phyloP scores from a whole-genome alignment of 345 rosid species.

The Iberis pinnata region DNA sequence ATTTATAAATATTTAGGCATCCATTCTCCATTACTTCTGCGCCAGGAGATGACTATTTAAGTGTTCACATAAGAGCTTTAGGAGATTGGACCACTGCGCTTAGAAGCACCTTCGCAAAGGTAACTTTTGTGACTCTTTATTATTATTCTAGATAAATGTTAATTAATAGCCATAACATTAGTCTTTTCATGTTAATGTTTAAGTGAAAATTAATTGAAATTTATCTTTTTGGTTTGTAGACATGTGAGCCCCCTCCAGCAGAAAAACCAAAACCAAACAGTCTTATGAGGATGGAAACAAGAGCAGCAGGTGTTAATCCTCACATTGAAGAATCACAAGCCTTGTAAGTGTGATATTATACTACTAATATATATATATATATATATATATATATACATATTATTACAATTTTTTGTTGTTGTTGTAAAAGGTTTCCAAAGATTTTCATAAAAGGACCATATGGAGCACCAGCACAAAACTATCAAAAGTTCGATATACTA shows the following conservation, averaged over 20 bases:
- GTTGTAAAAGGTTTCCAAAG: constrained; percentile 53
- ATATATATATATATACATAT: too few relatives aligned
- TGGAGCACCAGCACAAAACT: constrained; percentile 95
- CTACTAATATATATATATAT: too few relatives aligned
- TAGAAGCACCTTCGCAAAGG: constrained; percentile 60
- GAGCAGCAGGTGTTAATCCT: constrained; percentile 30
- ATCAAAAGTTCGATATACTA: constrained; percentile 66
- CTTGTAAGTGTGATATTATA: constrained; percentile 31
- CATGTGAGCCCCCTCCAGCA: constrained; percentile 49
- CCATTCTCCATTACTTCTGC: constrained; percentile 98
- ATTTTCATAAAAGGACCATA: constrained; percentile 79
- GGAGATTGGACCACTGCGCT: constrained; percentile 96
- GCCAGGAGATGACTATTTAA: constrained; percentile 74
- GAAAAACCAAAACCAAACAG: constrained; percentile 36
- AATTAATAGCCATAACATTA: neutral
- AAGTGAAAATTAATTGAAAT: neutral
- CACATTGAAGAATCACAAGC: constrained; percentile 44
- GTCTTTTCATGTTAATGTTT: neutral
- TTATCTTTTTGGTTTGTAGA: constrained; percentile 30
- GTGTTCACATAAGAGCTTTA: constrained; percentile 80
- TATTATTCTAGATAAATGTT: neutral
- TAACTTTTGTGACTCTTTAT: constrained; percentile 1
- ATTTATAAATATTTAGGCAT: constrained; percentile 46
- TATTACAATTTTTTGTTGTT: neutral
- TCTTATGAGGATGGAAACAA: constrained; percentile 68